Conservation (phyloP, 352 stramenopile species). For the Globisporangium orthogonon region DNA sequence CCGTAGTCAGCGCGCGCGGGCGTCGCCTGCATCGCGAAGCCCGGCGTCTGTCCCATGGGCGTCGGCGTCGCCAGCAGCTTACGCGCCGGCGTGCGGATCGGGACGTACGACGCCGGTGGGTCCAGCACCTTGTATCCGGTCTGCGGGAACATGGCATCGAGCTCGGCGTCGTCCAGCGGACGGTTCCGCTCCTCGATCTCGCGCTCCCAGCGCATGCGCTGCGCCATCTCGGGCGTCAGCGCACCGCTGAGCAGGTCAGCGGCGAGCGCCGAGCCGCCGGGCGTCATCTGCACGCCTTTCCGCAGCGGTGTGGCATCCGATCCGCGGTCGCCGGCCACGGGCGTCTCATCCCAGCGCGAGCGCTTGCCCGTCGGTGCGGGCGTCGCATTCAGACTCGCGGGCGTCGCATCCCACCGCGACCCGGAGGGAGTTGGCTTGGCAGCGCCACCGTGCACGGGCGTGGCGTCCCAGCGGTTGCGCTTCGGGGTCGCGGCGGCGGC, state of each 20-base stretch:
- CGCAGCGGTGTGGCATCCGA: slow-evolving; percentile 34
- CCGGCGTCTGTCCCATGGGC: slow-evolving; percentile 90
- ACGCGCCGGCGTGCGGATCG: slow-evolving; percentile 91
- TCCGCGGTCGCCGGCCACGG: slow-evolving; percentile 42
- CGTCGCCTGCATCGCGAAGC: slow-evolving; percentile 83
- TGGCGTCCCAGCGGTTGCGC: slow-evolving; percentile 85
- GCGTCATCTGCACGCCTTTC: slow-evolving; percentile 61
- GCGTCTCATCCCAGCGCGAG: slow-evolving; percentile 96
- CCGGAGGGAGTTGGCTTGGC: slow-evolving; percentile 11
- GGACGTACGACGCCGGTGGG: slow-evolving; percentile 93
- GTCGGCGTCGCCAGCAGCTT: slow-evolving; percentile 96
- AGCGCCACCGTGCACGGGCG: slow-evolving; percentile 36
- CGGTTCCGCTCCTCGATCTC: slow-evolving; percentile 97
- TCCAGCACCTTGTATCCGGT: slow-evolving; percentile 95
- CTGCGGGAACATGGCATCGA: slow-evolving; percentile 95
- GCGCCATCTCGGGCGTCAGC: slow-evolving; percentile 87
- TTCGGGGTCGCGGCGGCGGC: slow-evolving; percentile 23
- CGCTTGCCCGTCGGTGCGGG: slow-evolving; percentile 72
- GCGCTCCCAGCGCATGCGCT: slow-evolving; percentile 91
- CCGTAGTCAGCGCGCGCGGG: slow-evolving; percentile 80
- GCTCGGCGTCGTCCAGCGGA: slow-evolving; percentile 93
- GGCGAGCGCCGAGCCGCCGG: slow-evolving; percentile 44
- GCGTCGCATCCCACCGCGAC: slow-evolving; percentile 94
- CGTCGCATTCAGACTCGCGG: slow-evolving; percentile 42
- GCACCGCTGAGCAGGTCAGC: slow-evolving; percentile 57